These are phyloP conservation scores for Colletotrichum trifolii DNA, from an alignment of 2,329 filamentous ascomycete genomes.

Conservation along the genomic window DNA sequence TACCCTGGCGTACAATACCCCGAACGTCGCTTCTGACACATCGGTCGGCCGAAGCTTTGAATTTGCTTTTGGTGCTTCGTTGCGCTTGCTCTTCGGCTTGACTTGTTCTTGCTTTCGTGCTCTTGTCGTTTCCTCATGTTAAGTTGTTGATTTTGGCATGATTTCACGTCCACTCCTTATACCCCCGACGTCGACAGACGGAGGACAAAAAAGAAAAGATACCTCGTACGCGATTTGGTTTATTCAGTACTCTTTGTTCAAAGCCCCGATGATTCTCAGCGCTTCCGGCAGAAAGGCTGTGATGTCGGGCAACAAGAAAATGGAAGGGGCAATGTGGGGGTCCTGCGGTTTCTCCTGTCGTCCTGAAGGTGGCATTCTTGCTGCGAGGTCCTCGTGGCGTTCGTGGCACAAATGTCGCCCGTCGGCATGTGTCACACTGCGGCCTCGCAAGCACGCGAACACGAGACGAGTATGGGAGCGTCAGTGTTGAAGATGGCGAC, in stretches of 20 bases:
- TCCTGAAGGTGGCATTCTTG: slow-evolving; percentile 11
- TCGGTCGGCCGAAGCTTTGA: slow-evolving; percentile 56
- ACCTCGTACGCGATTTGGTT: slow-evolving; percentile 34
- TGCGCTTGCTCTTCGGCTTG: slow-evolving; percentile 41
- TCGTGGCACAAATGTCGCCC: not conserved
- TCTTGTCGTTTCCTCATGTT: slow-evolving; percentile 34
- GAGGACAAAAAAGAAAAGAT: slow-evolving; percentile 38
- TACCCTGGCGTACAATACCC: slow-evolving; percentile 73
- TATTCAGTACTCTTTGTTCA: not conserved
- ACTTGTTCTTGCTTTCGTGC: slow-evolving; percentile 33
- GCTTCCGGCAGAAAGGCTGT: slow-evolving; percentile 8
- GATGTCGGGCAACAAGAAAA: slow-evolving; percentile 29
- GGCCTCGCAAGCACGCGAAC: not conserved
- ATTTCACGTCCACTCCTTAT: slow-evolving; percentile 40
- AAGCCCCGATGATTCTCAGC: slow-evolving; percentile 19
- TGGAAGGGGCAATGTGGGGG: slow-evolving; percentile 19
- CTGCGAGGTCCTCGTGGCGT: not conserved
- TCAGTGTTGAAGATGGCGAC: slow-evolving; percentile 1
- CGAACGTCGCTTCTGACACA: slow-evolving; percentile 56
- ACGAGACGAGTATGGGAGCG: not conserved
- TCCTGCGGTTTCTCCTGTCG: slow-evolving; percentile 12
- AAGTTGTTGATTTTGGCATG: slow-evolving; percentile 38
- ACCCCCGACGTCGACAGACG: slow-evolving; percentile 36
- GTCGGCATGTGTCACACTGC: not conserved
- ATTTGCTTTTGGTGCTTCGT: slow-evolving; percentile 40